A percentile compares a stretch with the other conserved stretches of the same genome.
These are phyloP conservation scores for Odonthalia washingtoniensis DNA, from an alignment of 31 red algal species.

Conservation along the genomic window DNA sequence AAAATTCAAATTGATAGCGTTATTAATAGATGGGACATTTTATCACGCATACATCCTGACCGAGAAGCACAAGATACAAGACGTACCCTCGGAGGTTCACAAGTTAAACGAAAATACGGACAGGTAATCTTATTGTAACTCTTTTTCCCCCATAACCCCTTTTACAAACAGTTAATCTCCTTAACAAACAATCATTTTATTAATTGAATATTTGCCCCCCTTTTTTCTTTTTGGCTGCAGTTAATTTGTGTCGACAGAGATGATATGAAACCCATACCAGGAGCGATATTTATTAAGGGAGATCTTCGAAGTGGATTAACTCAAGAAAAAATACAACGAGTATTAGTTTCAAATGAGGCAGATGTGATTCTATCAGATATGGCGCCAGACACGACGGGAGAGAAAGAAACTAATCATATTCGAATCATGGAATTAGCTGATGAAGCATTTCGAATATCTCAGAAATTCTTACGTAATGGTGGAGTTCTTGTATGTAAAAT, in stretches of 20 bases:
- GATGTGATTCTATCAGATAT: conserved; percentile 86
- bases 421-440: conserved; percentile 57
- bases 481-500: conserved; percentile 76
- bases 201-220: too few relatives aligned
- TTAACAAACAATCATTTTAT: too few relatives aligned
- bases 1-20: conserved; percentile 47
- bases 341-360: conserved; percentile 60
- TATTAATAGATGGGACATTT: conserved; percentile 20
- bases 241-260: conserved; percentile 77
- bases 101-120: conserved; percentile 36
- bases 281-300: conserved; percentile 67
- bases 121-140: conserved; percentile 12
- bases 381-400: conserved; percentile 79
- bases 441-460: conserved; percentile 48
- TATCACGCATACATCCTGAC: background rate
- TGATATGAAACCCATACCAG: conserved; percentile 70
- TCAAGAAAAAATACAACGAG: conserved; percentile 44
- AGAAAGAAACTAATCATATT: conserved; percentile 64
- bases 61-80: background rate
- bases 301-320: conserved; percentile 37
- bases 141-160: too few relatives aligned
- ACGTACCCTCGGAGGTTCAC: conserved; percentile 16
- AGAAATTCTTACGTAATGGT: conserved; percentile 47
- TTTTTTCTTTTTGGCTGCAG: too few relatives aligned
- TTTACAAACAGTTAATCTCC: too few relatives aligned